These are phyloP conservation scores for Diplodia corticola DNA, from an alignment of 2,329 filamentous ascomycete species.

Conservation along the genomic window DNA sequence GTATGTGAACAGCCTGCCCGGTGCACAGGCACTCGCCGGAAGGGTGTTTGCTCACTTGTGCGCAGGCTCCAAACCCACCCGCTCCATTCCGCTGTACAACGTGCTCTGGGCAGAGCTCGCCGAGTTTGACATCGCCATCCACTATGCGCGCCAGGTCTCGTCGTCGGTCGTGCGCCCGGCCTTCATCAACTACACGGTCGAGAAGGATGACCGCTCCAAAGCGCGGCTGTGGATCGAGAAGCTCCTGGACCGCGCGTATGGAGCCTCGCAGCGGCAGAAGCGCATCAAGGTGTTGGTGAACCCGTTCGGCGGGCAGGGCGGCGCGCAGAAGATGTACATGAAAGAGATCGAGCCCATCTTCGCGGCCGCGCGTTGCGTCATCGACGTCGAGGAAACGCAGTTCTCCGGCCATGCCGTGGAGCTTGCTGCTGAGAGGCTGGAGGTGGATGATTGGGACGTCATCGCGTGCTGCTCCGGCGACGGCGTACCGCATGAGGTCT, in stretches of 20 bases:
- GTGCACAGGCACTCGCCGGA: slow-evolving; percentile 21
- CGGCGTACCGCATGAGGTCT: slow-evolving; percentile 87
- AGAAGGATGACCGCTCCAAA: slow-evolving; percentile 52
- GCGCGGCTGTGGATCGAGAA: slow-evolving; percentile 62
- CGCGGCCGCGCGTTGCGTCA: slow-evolving; percentile 72
- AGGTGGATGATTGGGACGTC: slow-evolving; percentile 79
- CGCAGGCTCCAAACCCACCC: slow-evolving; percentile 51
- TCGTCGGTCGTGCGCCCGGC: slow-evolving; percentile 61
- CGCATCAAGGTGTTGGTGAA: slow-evolving; percentile 88
- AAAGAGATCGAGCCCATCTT: slow-evolving; percentile 79
- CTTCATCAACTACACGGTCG: slow-evolving; percentile 62
- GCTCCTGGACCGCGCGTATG: slow-evolving; percentile 72
- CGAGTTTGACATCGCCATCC: slow-evolving; percentile 64
- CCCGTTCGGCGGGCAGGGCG: slow-evolving; percentile 82
- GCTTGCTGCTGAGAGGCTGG: slow-evolving; percentile 67
- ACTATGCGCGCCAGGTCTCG: slow-evolving; percentile 64
- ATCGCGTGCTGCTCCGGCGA: slow-evolving; percentile 90
- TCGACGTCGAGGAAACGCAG: slow-evolving; percentile 72
- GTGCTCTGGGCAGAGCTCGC: slow-evolving; percentile 76
- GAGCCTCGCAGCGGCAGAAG: slow-evolving; percentile 65
- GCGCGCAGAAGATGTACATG: slow-evolving; percentile 71
- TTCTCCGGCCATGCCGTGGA: slow-evolving; percentile 76
- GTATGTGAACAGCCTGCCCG: slow-evolving; percentile 39
- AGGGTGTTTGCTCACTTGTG: neutral
- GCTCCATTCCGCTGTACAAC: slow-evolving; percentile 75